These are phyloP conservation scores for Scheffersomyces lignosus DNA, from an alignment of 805 yeast genomes.

Conservation along the genomic window DNA sequence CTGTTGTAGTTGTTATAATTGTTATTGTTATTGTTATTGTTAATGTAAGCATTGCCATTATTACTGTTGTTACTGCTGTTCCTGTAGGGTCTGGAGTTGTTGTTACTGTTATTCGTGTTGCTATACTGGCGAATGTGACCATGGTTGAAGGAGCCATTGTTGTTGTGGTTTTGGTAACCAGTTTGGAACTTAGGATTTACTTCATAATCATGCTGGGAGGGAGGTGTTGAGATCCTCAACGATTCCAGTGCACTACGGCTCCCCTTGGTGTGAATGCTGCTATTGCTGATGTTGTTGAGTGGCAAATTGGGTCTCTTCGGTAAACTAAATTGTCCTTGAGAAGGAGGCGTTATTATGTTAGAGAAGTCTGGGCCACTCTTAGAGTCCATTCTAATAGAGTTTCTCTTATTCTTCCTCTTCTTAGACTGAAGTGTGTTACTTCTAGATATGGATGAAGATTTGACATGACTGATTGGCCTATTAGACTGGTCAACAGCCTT, in stretches of 20 bases:
- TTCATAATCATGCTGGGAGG: conserved; percentile 9
- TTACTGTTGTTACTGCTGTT: conserved; percentile 11
- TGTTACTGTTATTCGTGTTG: conserved; percentile 8
- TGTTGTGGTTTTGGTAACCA: conserved; percentile 4
- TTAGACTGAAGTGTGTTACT: conserved; percentile 19
- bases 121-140: conserved; percentile 8
- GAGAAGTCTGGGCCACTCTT: conserved; percentile 20
- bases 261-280: conserved; percentile 3
- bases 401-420: conserved; percentile 35
- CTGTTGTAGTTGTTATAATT: conserved; percentile 2
- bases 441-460: conserved; percentile 11
- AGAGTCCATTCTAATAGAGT: conserved; percentile 29
- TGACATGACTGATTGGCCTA: conserved; percentile 7
- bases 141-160: conserved; percentile 8
- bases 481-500: conserved; percentile 4
- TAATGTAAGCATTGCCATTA: conserved; percentile 15
- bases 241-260: conserved; percentile 1
- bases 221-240: conserved; percentile 30
- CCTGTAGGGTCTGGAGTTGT: no score
- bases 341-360: conserved; percentile 15
- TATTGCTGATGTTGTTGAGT: conserved; percentile 5
- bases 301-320: conserved; percentile 18
- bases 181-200: conserved; percentile 1
- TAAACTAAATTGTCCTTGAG: conserved; percentile 16
- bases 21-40: conserved; percentile 19